Percentiles rank a stretch among this genome's conserved stretches.
phyloP scores from a whole-genome alignment of 148 eudicot genomes.

The Vaccinium macrocarpon region DNA sequence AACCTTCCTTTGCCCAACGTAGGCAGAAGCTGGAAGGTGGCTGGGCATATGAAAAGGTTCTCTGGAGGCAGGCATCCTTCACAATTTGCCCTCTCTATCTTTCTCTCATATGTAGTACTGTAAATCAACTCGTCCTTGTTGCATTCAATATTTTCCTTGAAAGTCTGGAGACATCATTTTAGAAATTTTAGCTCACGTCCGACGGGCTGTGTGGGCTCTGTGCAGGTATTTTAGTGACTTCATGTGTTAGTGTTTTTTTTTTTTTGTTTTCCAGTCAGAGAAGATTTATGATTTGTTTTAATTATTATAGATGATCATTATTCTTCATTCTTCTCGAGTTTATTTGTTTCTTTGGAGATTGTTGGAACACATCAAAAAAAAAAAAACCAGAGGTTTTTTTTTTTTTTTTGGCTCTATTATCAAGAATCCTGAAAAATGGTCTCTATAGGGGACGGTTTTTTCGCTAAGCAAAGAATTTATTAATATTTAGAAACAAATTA shows the following conservation, averaged over 20 bases:
- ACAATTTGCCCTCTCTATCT: background rate
- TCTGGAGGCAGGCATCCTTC: background rate
- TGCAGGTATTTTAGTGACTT: background rate
- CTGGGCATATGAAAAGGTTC: background rate
- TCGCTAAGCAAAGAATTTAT: too few species aligned
- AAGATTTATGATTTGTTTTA: background rate
- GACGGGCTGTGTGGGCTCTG: background rate
- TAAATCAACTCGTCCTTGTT: background rate
- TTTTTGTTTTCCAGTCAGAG: background rate
- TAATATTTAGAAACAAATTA: too few species aligned
- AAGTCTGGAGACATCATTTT: conserved; percentile 8
- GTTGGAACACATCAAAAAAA: background rate
- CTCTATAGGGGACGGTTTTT: too few species aligned
- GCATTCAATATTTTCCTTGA: too few species aligned
- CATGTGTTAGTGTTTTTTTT: background rate
- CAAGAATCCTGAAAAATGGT: background rate
- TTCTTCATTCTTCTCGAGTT: background rate
- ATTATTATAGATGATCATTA: background rate
- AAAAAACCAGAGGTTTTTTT: background rate
- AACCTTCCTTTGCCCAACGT: background rate
- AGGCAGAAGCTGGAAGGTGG: background rate
- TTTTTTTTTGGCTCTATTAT: background rate
- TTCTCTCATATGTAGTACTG: background rate
- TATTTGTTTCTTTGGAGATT: background rate
- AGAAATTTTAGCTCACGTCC: background rate